Base-by-base conservation (phyloP, 305 asterid species). In the Salvia sclarea region DNA sequence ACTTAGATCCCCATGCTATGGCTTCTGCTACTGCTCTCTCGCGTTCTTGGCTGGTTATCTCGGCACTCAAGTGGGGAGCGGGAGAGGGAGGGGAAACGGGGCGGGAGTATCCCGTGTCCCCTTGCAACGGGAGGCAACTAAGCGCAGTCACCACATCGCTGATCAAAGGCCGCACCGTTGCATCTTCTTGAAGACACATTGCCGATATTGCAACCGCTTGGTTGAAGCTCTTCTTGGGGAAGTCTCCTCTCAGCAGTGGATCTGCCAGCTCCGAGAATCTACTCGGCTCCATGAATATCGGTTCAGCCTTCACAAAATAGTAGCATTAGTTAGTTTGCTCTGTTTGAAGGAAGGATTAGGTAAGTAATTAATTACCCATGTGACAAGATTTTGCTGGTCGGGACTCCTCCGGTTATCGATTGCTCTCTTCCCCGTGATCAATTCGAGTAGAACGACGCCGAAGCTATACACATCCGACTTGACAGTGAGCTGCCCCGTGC, bases 131-230 rank as follows among this genome's bases (percentile, higher is more conserved):
- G 10, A 92, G 88, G 71, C 80, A 78, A 52, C 88, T 89, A 16
- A 92, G 94, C 24, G 98, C 96, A 0, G 96, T 92, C 65, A 92
- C 96, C 22, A 89, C 95, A 35, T 92, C 98, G 61, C 96, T 89
- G 22, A 86, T 92, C 35, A 68, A 75, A 28, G 98, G 98, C 0
- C 98, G 88, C 10, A 79, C 74, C 0, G 80, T 38, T 0, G 86
- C 82, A 44, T 92, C 98, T 48, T 92, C 86, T 63, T 89, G 90
- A 6, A 92, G 70, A 31, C 98, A 92, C 96, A 92, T 89, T 13
- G 92, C 90, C 10, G 98, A 88, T 10, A 89, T 68, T 0, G 90
- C 96, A 25, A 92, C 81, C 3, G 96, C 97, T 65, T 92, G 97
- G 31, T 81, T 88, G 76, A 92, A 78, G 58, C 81, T 78, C 59